Evolutionary conservation across 306 rosid species (phyloP), one percentile per base, ranked within the genome.

Genomic region (Dryas octopetala): DNA sequence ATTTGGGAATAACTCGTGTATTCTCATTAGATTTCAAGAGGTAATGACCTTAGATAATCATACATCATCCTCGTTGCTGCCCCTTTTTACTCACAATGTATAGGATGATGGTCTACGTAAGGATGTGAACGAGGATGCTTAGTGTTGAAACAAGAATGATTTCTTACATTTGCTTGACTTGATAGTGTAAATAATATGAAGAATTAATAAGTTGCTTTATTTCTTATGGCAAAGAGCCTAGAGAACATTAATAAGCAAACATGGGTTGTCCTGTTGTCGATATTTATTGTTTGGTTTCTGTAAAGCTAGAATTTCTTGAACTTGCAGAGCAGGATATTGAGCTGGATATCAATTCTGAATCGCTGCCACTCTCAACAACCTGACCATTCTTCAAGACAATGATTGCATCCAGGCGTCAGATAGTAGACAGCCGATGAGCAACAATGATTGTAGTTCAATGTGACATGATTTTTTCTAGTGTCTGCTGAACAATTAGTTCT

Each of bases 391-490:
- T 92, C 82, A 92, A 66, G 76, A 92, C 92, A 9, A 89, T 16
- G 59, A 92, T 90, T 16, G 83, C 86, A 71, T 92, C 98, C 41
- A 82, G 92, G 71, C 84, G 79, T 3, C 82, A 85, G 38, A 92
- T 81, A 8, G 96, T 88, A 69, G 98, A 92, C 52, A 90, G 81
- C 16, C 92, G 80, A 70, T 92, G 98, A 1, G 98, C 94, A 70
- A 90, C 86, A 8, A 86, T 63, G 47, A 90, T 79, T 70, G 98
- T 90, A 4, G 96, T 92, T 38, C 96, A 62, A 75, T 90, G 73
- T 41, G 78, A 83, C 94, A 84, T 90, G 17, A 92, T 76, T 58
- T 80, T 87, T 68, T 90, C 86, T 47, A 92, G 83, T 75, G 94
- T 92, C 76, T 83, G 85, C 74, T 90, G 94, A 62, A 92, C 98